Percentiles rank a stretch among this genome's conserved stretches.
These are phyloP conservation scores for Scutellaria galericulata DNA, from an alignment of 257 asterid species.

Conservation along the genomic window DNA sequence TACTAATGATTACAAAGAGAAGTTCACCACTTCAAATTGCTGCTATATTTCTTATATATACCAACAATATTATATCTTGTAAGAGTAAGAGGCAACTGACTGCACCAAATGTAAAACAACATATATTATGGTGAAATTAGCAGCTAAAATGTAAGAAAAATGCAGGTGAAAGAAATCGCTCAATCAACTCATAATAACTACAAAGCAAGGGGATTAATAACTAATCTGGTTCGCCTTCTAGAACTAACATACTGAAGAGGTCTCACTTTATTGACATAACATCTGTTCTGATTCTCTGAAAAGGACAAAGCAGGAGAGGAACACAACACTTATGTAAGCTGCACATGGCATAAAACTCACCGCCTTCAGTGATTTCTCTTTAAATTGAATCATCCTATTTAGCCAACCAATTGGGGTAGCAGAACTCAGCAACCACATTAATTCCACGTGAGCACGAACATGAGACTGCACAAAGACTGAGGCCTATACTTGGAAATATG, in stretches of 20 bases:
- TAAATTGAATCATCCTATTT: slow-evolving; percentile 92
- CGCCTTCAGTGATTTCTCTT: slow-evolving; percentile 89
- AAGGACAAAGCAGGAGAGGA: no score
- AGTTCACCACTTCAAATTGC: neutral
- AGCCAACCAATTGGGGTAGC: slow-evolving; percentile 97
- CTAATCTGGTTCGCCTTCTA: neutral
- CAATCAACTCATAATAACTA: neutral
- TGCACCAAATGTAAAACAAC: slow-evolving; percentile 4
- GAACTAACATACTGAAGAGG: neutral
- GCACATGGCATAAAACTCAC: slow-evolving; percentile 56
- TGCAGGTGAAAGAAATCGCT: neutral
- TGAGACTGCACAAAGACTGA: slow-evolving; percentile 99
- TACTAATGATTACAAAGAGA: neutral
- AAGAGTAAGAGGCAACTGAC: slow-evolving; percentile 17
- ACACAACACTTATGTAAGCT: neutral
- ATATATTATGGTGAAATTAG: neutral
- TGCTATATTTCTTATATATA: neutral
- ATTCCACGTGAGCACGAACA: slow-evolving; percentile 89
- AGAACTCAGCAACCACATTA: slow-evolving; percentile 96
- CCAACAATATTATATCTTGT: slow-evolving; percentile 4
- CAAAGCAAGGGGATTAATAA: neutral
- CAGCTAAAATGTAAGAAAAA: slow-evolving; percentile 23
- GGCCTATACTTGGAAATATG: slow-evolving; percentile 62
- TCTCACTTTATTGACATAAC: no score
- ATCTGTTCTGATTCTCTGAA: neutral